Percentiles rank a stretch among this genome's conserved stretches.
These are phyloP conservation scores for Hanseniaspora lindneri DNA, from an alignment of 805 yeast species.

Conservation along the genomic window DNA sequence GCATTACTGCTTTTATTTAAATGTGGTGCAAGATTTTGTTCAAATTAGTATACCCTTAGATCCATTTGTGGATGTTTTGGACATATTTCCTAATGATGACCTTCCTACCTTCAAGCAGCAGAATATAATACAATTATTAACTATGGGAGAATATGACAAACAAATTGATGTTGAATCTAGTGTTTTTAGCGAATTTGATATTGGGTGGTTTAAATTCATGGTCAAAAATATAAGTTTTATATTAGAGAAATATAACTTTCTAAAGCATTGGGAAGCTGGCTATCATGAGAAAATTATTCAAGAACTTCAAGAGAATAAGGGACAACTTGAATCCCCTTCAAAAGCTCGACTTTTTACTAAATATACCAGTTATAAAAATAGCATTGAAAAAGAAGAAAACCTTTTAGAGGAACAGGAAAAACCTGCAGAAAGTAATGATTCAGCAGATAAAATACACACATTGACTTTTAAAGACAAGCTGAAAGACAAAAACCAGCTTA, in stretches of 20 bases:
- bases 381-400: background rate
- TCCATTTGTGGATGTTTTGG: constrained; percentile 14
- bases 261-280: constrained; percentile 7
- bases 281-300: constrained; percentile 1
- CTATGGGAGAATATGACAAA: background rate
- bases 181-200: constrained; percentile 3
- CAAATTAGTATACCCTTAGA: constrained; percentile 13
- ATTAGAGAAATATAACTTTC: constrained; percentile 2
- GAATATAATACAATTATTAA: background rate
- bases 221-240: background rate
- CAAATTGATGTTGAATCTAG: background rate
- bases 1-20: constrained; percentile 12
- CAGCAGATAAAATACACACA: constrained; percentile 2
- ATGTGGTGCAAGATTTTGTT: constrained; percentile 10
- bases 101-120: constrained; percentile 2
- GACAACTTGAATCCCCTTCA: background rate
- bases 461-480: constrained; percentile 23
- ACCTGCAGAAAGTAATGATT: background rate
- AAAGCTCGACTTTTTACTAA: background rate
- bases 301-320: background rate
- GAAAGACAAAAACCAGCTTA: constrained; percentile 23
- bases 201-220: constrained; percentile 6
- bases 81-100: constrained; percentile 8
- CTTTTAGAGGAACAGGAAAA: background rate
- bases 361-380: background rate